Evolutionary conservation across 768 basidiomycete genomes (phyloP).

Genomic region (Russula sp.): DNA sequence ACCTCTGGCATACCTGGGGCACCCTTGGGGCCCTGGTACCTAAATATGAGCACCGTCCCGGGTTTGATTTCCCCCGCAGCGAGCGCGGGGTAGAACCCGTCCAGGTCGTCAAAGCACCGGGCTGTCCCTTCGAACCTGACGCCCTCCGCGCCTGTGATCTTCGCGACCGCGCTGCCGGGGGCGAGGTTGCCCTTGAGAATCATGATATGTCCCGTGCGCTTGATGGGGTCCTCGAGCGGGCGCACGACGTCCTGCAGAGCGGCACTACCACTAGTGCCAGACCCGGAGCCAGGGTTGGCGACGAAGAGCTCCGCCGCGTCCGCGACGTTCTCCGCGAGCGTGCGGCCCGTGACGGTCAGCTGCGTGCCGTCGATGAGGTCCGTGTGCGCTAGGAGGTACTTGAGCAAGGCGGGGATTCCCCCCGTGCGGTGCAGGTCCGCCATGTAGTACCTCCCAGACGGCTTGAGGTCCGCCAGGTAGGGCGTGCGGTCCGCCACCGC

Average conservation of each 20-base stretch:
- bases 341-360: conserved; percentile 88
- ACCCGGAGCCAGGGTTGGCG: conserved; percentile 13
- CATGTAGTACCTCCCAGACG: conserved; percentile 85
- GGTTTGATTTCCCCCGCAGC: conserved; percentile 66
- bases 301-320: conserved; percentile 69
- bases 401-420: conserved; percentile 77
- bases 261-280: neutral
- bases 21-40: conserved; percentile 86
- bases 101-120: conserved; percentile 42
- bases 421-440: conserved; percentile 83
- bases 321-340: conserved; percentile 77
- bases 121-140: conserved; percentile 73
- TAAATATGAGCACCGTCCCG: conserved; percentile 72
- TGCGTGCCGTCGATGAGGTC: conserved; percentile 74
- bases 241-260: conserved; percentile 63
- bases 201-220: conserved; percentile 77
- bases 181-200: conserved; percentile 87
- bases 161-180: conserved; percentile 83
- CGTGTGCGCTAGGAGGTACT: conserved; percentile 73
- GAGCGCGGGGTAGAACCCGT: conserved; percentile 66
- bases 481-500: conserved; percentile 71
- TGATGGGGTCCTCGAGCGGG: conserved; percentile 71
- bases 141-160: conserved; percentile 92
- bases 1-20: conserved; percentile 91
- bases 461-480: conserved; percentile 79